Evolutionary conservation across 2,329 filamentous ascomycete genomes (phyloP), one percentile per base, ranked within the genome.

Genomic region (Penicillium frequentans): DNA sequence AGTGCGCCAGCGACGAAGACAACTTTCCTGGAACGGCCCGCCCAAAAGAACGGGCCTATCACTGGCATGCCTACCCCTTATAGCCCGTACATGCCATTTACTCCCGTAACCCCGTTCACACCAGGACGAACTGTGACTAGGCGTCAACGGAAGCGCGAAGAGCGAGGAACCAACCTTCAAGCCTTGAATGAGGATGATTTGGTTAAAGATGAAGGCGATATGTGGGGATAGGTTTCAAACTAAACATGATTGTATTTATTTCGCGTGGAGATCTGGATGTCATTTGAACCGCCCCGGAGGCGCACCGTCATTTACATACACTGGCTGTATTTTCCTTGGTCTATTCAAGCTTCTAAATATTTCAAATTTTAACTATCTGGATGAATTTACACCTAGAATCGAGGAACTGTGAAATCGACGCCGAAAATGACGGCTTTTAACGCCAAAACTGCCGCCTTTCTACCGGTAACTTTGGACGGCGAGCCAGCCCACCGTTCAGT

Each of bases 21-120:
- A 0, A 81, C 79, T 6, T 76, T 81, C 39, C 61, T 81, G 27
- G 78, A 81, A 54, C 72, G 77, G 13, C 77, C 77, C 7, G 62
- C 68, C 43, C 67, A 73, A 60, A 60, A 62, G 48, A 62, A 67
- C n/a, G 77, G 76, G 8, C 78, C 77, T 1, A 70, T 76, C 43
- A 81, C 79, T 0, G 79, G 79, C 5, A 69, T 80, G 48, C 78
- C 79, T 6, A 80, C 78, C 0, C 79, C 79, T 1, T 81, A 81
- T 54, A 80, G 77, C 59, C 77, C 79, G 7, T 81, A 81, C 57
- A 81, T 80, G 76, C 79, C 79, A 1, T 79, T 77, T 49, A 81
- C 79, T 2, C 79, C 79, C 0, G 73, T 81, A 23, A 81, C 79
- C 1, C 79, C 79, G 0, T 69, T 81, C 43, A 81, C 79, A 1